Conservation (phyloP, 306 rosid genomes). For the Sindora glabra region DNA sequence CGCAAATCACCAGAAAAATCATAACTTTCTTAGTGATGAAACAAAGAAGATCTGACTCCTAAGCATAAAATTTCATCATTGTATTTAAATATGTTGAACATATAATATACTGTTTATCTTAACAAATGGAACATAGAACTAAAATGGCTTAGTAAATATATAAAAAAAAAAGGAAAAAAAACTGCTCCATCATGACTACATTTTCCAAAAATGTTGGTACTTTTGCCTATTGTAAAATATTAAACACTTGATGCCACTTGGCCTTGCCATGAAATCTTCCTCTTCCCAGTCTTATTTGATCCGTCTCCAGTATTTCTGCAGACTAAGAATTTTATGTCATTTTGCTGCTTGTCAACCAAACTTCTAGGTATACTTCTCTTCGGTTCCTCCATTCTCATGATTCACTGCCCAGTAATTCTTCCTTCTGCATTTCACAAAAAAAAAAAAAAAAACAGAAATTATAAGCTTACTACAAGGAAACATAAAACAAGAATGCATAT, state of each 20-base stretch:
- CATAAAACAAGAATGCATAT: background rate
- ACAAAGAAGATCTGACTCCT: conserved; percentile 15
- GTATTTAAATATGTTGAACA: conserved; percentile 33
- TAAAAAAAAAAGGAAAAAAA: no score
- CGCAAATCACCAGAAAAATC: background rate
- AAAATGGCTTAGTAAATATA: conserved; percentile 4
- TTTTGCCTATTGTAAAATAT: conserved; percentile 23
- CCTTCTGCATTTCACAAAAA: conserved; percentile 42
- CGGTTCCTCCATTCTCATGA: conserved; percentile 48
- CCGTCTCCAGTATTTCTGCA: conserved; percentile 72
- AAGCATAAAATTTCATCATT: conserved; percentile 30
- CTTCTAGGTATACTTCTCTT: conserved; percentile 55
- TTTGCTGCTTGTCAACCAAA: conserved; percentile 52
- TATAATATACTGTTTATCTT: conserved; percentile 33
- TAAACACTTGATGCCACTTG: conserved; percentile 89
- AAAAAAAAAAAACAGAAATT: background rate
- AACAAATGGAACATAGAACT: conserved; percentile 36
- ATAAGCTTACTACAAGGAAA: conserved; percentile 8
- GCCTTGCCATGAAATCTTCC: conserved; percentile 98
- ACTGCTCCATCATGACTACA: conserved; percentile 13
- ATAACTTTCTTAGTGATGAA: background rate
- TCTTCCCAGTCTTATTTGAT: conserved; percentile 66
- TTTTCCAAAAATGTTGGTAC: conserved; percentile 13
- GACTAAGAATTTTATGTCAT: conserved; percentile 55
- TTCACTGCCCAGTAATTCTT: conserved; percentile 61